Evolutionary conservation across 441 rosid genomes (phyloP).

Genomic region (Dalechampia spathulata): DNA sequence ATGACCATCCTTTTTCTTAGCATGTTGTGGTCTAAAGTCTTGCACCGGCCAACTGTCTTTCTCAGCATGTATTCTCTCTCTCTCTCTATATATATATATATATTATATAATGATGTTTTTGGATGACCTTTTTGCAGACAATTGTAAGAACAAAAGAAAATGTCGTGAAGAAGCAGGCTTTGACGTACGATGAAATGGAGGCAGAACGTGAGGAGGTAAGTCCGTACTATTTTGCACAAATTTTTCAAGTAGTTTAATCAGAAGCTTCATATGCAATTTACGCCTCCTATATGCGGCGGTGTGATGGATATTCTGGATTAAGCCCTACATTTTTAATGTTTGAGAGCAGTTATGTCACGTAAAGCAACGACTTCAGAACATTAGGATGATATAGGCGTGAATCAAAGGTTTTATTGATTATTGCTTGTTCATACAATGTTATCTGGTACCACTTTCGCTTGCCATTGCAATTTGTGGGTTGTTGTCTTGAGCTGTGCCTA

Average conservation of each 20-base stretch:
- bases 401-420: neutral
- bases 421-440: neutral
- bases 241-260: neutral
- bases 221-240: neutral
- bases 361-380: neutral
- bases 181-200: constrained; percentile 96
- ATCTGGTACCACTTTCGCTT: neutral
- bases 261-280: neutral
- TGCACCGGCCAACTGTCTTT: neutral
- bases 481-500: neutral
- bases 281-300: neutral
- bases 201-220: constrained; percentile 91
- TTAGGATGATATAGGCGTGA: too few relatives aligned
- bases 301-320: neutral
- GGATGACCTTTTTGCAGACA: constrained; percentile 48
- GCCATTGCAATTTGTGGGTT: neutral
- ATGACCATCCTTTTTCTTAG: neutral
- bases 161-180: constrained; percentile 90
- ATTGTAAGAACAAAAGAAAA: constrained; percentile 74
- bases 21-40: neutral
- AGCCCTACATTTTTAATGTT: neutral
- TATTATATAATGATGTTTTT: too few relatives aligned
- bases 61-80: neutral
- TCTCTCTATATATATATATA: too few relatives aligned
- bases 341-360: neutral